A percentile compares a stretch with the other conserved stretches of the same genome.
phyloP scores from a whole-genome alignment of 176 grass and related monocot genomes.

The Aechmea fasciata region DNA sequence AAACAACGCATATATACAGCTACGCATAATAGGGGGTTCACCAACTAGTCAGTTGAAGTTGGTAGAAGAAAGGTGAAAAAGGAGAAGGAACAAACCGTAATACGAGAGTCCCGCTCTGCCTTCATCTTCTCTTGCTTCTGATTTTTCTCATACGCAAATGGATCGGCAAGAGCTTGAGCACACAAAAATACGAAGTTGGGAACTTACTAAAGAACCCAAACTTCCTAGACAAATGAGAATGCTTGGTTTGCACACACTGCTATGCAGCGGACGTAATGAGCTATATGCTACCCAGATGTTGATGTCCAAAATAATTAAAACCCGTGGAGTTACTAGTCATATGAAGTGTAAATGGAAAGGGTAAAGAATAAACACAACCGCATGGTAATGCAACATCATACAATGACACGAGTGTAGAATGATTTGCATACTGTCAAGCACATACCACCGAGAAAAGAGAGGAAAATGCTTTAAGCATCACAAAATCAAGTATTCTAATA shows the following conservation, averaged over 20 bases:
- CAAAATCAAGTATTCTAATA: not conserved
- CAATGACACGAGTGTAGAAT: not conserved
- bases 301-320: too few relatives aligned
- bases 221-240: not conserved
- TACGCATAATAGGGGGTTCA: too few relatives aligned
- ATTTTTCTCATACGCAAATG: slow-evolving; percentile 44
- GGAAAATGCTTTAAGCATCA: not conserved
- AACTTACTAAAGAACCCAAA: not conserved
- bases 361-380: too few relatives aligned
- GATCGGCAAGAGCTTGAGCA: slow-evolving; percentile 38
- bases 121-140: slow-evolving; percentile 61
- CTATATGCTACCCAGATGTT: too few relatives aligned
- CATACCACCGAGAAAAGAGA: not conserved
- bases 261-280: too few relatives aligned
- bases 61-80: not conserved
- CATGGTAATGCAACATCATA: too few relatives aligned
- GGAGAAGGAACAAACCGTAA: slow-evolving; percentile 45
- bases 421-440: not conserved
- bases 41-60: not conserved
- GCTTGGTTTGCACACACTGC: too few relatives aligned
- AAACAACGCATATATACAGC: not conserved
- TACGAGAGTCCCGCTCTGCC: slow-evolving; percentile 47
- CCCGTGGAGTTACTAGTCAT: too few relatives aligned
- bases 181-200: not conserved
- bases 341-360: too few relatives aligned